Evolutionary conservation across 257 asterid genomes (phyloP), one percentile per base, ranked within the genome.

Genomic region (Plantago major): DNA sequence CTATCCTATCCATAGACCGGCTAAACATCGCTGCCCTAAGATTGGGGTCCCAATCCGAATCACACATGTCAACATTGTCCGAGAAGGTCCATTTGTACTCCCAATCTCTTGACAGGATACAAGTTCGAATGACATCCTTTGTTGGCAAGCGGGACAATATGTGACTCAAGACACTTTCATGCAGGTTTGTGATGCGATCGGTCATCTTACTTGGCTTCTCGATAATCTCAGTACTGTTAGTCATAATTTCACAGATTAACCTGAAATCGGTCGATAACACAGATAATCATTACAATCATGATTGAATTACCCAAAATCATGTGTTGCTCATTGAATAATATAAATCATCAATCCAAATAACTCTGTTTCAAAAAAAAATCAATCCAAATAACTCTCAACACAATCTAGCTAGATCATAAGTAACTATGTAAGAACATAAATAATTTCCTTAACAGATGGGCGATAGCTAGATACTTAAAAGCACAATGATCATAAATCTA

Each of bases 91-190:
- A 55, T 42, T 55, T 55, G 45, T 22, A 14, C 42, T 55, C 10
- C 60, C 60, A 55, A 33, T 28, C 58, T 11, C 18, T 53, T 10
- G 58, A 53, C 16, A 53, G 26, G 42, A 53, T 12, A 53, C 58
- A 9, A 26, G 60, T 55, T 55, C 45, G 60, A 55, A 55, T 22
- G 0, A 45, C 61, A 56, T 56, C 46, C 7, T 8, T 7, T 0
- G 46, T 37, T n/a, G 13, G 61, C 17, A 56, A 8, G 14, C 28
- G 12, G 22, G 61, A 56, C 22, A 38, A 38, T 13, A 55, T 14
- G 46, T n/a, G 46, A 30, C 26, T 55, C 13, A 55, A 28, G 19
- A 55, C 22, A 0, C 12, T 8, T 55, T 55, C 46, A 8, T 26
- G 26, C 11, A 55, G 30, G 30, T 33, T 30, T 11, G 7, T 55